phyloP scores from a whole-genome alignment of 352 stramenopile genomes.

The Globisporangium alternatum region DNA sequence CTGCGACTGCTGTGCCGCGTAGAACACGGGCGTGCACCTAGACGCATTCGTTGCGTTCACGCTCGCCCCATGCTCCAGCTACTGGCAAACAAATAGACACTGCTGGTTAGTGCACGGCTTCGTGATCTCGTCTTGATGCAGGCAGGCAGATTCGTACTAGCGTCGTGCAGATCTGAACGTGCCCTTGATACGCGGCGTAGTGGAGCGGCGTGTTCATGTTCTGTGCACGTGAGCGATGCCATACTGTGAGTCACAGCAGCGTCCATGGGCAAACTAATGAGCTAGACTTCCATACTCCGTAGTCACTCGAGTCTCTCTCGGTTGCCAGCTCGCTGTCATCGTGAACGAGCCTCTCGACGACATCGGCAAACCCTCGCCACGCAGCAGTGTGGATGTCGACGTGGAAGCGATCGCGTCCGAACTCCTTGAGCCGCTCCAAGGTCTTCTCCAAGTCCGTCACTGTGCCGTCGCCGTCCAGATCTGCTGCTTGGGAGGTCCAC shows the following conservation, averaged over 20 bases:
- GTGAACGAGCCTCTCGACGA: slow-evolving; percentile 41
- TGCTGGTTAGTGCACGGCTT: background rate
- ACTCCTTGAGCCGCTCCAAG: slow-evolving; percentile 48
- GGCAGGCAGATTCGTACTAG: slow-evolving; percentile 29
- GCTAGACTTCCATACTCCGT: slow-evolving; percentile 30
- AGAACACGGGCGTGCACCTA: slow-evolving; percentile 69
- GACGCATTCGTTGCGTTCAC: slow-evolving; percentile 50
- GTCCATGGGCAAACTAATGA: background rate
- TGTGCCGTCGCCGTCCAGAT: slow-evolving; percentile 39
- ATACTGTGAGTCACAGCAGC: background rate
- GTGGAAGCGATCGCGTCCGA: slow-evolving; percentile 50
- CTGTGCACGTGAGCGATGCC: slow-evolving; percentile 15
- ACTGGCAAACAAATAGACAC: background rate
- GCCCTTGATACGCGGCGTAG: slow-evolving; percentile 72
- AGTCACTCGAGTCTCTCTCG: slow-evolving; percentile 44
- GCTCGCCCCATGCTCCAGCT: slow-evolving; percentile 46
- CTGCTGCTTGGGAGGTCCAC: slow-evolving; percentile 38
- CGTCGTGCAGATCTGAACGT: slow-evolving; percentile 31
- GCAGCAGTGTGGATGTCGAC: slow-evolving; percentile 68
- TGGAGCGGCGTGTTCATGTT: slow-evolving; percentile 64
- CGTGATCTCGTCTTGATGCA: no score
- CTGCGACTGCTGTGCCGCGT: slow-evolving; percentile 60
- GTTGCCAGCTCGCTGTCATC: slow-evolving; percentile 38
- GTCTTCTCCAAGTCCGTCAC: slow-evolving; percentile 44
- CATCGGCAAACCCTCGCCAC: slow-evolving; percentile 45